Conservation (phyloP, 1,139 yeast species). For the Geotrichum macrosporum region DNA sequence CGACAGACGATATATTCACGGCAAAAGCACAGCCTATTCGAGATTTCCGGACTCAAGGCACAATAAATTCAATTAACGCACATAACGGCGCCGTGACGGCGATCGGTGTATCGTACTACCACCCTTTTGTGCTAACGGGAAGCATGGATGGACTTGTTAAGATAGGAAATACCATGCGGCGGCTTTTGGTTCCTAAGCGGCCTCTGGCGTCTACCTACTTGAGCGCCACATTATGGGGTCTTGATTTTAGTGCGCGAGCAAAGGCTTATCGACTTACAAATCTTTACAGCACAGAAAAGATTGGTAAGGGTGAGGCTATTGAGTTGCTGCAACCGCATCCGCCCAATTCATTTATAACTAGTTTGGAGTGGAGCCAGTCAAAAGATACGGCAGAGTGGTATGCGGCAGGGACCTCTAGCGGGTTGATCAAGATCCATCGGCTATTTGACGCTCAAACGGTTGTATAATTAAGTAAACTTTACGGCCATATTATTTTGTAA, state of each 20-base stretch:
- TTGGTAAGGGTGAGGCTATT: slow-evolving; percentile 27
- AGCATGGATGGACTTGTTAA: slow-evolving; percentile 57
- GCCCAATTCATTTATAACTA: slow-evolving; percentile 49
- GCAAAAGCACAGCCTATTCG: slow-evolving; percentile 40
- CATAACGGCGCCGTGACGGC: slow-evolving; percentile 43
- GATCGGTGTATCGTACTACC: slow-evolving; percentile 44
- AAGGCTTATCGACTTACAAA: slow-evolving; percentile 40
- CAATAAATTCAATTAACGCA: slow-evolving; percentile 21
- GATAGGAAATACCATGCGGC: slow-evolving; percentile 43
- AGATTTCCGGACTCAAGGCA: slow-evolving; percentile 30
- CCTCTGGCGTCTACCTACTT: slow-evolving; percentile 33
- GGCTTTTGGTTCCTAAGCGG: slow-evolving; percentile 43
- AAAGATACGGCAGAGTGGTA: slow-evolving; percentile 51
- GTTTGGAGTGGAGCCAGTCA: slow-evolving; percentile 61
- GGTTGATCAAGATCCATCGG: slow-evolving; percentile 61
- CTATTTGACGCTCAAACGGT: slow-evolving; percentile 28
- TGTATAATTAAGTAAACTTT: neutral
- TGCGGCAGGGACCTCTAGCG: slow-evolving; percentile 64
- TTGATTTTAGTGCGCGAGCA: slow-evolving; percentile 40
- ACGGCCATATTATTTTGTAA: too few species aligned
- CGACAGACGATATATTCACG: slow-evolving; percentile 43
- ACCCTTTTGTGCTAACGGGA: slow-evolving; percentile 61
- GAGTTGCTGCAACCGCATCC: slow-evolving; percentile 43
- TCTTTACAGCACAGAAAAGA: slow-evolving; percentile 25
- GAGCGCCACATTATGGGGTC: slow-evolving; percentile 37